phyloP scores from a whole-genome alignment of 1,284 basidiomycete species.

The Marasmius oreades region DNA sequence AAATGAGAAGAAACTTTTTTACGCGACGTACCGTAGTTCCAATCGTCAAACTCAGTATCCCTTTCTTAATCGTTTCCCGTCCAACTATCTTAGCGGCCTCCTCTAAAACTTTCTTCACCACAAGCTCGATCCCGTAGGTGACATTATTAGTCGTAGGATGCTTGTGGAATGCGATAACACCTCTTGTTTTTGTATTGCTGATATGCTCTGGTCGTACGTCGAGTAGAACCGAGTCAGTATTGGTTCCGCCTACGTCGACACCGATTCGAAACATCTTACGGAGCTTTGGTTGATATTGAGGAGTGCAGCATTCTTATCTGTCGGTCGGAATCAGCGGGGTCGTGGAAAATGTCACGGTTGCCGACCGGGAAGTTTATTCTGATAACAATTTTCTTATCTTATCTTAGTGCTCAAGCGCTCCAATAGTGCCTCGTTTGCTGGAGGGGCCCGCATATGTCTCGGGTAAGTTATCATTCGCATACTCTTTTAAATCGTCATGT shows the following conservation, averaged over 20 bases:
- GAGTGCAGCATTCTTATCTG: too few species aligned
- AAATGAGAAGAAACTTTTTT: background rate
- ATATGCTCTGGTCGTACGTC: constrained; percentile 27
- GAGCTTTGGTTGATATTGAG: too few species aligned
- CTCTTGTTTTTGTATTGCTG: too few species aligned
- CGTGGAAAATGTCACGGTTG: too few species aligned
- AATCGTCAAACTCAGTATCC: constrained; percentile 41
- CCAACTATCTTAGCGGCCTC: constrained; percentile 25
- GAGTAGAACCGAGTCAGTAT: constrained; percentile 16
- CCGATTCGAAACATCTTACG: constrained; percentile 41
- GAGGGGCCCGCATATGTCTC: constrained; percentile 5
- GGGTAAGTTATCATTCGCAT: background rate
- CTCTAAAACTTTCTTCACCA: constrained; percentile 36
- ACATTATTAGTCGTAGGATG: constrained; percentile 49
- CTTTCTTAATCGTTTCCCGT: constrained; percentile 6
- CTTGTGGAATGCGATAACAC: constrained; percentile 50
- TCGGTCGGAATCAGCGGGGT: too few species aligned
- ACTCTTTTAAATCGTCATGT: background rate
- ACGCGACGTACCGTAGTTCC: constrained; percentile 39
- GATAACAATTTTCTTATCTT: too few species aligned
- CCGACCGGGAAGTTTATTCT: too few species aligned
- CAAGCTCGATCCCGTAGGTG: constrained; percentile 48
- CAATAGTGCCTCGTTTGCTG: constrained; percentile 8
- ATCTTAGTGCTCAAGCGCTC: too few species aligned
- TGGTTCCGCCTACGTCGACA: constrained; percentile 44